A percentile compares a stretch with the other conserved stretches of the same genome.
phyloP scores from a whole-genome alignment of 441 rosid genomes.

The Erodium trifolium region DNA sequence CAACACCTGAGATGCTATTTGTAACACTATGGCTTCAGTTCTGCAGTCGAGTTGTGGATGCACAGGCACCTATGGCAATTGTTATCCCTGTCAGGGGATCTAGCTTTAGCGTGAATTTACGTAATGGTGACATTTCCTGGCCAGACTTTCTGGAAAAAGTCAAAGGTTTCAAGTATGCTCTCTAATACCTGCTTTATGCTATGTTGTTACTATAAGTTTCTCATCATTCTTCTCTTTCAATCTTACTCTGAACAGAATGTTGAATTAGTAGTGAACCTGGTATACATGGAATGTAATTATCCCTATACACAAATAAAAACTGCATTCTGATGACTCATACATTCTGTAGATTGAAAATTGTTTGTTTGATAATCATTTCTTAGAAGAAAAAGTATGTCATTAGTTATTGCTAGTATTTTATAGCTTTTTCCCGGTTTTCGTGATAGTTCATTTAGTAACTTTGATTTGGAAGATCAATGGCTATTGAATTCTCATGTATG shows the following conservation, averaged over 20 bases:
- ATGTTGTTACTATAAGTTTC: slow-evolving; percentile 6
- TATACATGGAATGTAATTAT: background rate
- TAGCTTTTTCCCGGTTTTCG: background rate
- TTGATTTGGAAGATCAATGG: background rate
- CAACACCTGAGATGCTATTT: slow-evolving; percentile 10
- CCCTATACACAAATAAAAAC: background rate
- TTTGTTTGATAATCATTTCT: background rate
- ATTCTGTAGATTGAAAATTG: background rate
- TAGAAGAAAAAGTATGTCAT: background rate
- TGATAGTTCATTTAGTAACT: background rate
- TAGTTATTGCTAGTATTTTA: background rate
- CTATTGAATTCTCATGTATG: background rate
- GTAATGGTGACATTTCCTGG: slow-evolving; percentile 76
- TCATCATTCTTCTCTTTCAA: background rate
- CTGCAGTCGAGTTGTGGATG: slow-evolving; percentile 81
- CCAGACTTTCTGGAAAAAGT: slow-evolving; percentile 53
- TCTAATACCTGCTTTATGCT: background rate
- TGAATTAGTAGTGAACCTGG: background rate
- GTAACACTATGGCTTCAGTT: slow-evolving; percentile 30
- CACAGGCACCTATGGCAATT: slow-evolving; percentile 74
- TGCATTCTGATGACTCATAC: background rate
- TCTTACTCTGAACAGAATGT: background rate
- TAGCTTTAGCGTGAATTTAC: slow-evolving; percentile 42
- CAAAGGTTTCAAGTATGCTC: slow-evolving; percentile 39
- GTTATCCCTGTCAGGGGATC: slow-evolving; percentile 58